Base-by-base conservation (phyloP, 2,329 filamentous ascomycete species). In the Colletotrichum chlorophyti region DNA sequence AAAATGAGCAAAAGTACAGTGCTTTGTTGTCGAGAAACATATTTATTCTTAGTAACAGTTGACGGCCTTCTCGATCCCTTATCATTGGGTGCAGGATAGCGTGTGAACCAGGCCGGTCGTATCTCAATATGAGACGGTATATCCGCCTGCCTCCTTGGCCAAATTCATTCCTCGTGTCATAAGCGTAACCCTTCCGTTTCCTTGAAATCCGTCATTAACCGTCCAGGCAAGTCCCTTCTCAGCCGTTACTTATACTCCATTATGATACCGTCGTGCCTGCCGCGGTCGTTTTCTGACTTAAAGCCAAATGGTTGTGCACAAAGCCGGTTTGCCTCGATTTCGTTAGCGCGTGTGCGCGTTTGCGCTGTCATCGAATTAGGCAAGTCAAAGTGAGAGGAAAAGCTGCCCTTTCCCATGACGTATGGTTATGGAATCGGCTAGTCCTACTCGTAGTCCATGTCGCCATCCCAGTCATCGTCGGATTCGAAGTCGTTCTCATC, bases 391-490 rank as follows among this genome's bases (percentile, higher is more conserved):
- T n/a, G n/a, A n/a, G n/a, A n/a, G n/a, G n/a, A n/a, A n/a, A n/a
- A n/a, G n/a, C n/a, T n/a, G n/a, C n/a, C n/a, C n/a, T n/a, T n/a
- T n/a, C 24, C 17, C 26, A 29, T 19, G 9, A 24, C 24, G 27
- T n/a, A 29, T n/a, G 15, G 15, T 15, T n/a, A 17, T 12, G 23
- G 5, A 17, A 35, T 7, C 14, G 29, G 23, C 41, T 38, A 51
- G 35, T 70, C 67, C 27, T 74, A 79, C 27, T 80, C 79, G 57
- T 83, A 80, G 41, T 83, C 79, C 31, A 78, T 74, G 45, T 84
- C 82, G 5, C 83, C 84, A 46, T 86, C 79, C 84, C 81, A 84
- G 26, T 85, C 82, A 1, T 77, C 82, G 72, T 84, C 83, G 3
- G 76, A 78, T 32, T 84, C 80, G 31, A 84, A 82, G 54, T 83